Evolutionary conservation across 179 eudicot genomes (phyloP), one percentile per base, ranked within the genome.

Genomic region (Corrigiola litoralis): DNA sequence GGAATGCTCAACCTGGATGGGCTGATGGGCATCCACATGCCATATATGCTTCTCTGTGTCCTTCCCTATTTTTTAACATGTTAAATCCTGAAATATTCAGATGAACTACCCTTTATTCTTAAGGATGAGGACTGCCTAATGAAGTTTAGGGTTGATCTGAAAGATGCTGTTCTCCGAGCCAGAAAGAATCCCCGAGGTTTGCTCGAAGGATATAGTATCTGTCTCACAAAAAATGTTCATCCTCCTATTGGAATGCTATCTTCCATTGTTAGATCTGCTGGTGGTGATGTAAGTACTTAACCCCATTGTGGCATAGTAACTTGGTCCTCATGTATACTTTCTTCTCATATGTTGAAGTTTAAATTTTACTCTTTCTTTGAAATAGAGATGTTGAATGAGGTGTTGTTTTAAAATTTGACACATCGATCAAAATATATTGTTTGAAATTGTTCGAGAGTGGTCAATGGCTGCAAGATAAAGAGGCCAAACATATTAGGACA

Each of bases 21-120:
- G 0, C 40, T 18, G 16, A 61, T 61, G 48, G 32, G 24, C 53
- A 52, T 76, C 14, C n/a, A 23, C 41, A 23, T 49, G 37, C 34
- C 11, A 21, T 20, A 9, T 38, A 38, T n/a, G 13, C 42, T 50
- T 18, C 29, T 2, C 31, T 45, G 40, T 25, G 61, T 25, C 60
- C 31, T 29, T 32, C 50, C 31, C 49, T 45, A 21, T 17, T 60
- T 37, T 42, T 46, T 65, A 17, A 44, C n/a, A 25, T 32, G 16
- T 59, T 54, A 23, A 38, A 11, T 25, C 44, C 12, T 18, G 9
- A 55, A 62, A 12, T 50, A 42, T 67, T 72, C 90, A 88, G 96
- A 91, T 85, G 97, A 89, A 73, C 70, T 45, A 67, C 87, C 89
- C 42, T 91, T 79, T 71, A 65, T 89, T 72, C 67, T 89, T 31